Evolutionary conservation across 2,329 filamentous ascomycete genomes (phyloP).

Genomic region (Fusarium transvaalense): DNA sequence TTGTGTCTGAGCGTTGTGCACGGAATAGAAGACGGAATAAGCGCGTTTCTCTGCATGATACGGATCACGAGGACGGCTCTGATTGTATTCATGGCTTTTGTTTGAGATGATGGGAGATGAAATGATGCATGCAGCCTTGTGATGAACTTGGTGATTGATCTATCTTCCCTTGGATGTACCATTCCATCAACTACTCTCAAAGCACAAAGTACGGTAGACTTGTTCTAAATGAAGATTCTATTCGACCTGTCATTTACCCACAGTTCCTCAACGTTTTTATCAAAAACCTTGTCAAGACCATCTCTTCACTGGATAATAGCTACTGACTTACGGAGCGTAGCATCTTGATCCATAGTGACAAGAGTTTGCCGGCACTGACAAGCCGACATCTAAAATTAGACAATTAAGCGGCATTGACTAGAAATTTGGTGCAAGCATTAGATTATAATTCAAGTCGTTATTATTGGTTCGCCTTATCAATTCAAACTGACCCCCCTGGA

Average conservation of each 20-base stretch:
- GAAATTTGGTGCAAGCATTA: background rate
- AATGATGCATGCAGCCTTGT: background rate
- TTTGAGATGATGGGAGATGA: background rate
- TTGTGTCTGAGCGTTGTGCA: background rate
- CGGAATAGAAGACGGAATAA: background rate
- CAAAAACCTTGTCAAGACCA: background rate
- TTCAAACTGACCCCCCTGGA: background rate
- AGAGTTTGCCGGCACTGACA: conserved; percentile 2
- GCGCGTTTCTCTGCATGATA: background rate
- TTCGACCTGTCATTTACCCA: no score
- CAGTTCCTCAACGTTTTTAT: background rate
- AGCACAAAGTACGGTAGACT: no score
- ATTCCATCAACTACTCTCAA: no score
- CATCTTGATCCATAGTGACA: background rate
- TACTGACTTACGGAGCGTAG: no score
- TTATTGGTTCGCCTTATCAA: background rate
- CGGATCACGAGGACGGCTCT: background rate
- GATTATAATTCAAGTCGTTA: background rate
- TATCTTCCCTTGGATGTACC: no score
- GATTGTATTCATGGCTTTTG: background rate
- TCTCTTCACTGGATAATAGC: no score
- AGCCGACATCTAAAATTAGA: conserved; percentile 25
- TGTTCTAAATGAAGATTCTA: no score
- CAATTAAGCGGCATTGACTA: background rate
- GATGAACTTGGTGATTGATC: no score